Base-by-base conservation (phyloP, 2,329 filamentous ascomycete genomes). In the Ceratocystis eucalypticola region DNA sequence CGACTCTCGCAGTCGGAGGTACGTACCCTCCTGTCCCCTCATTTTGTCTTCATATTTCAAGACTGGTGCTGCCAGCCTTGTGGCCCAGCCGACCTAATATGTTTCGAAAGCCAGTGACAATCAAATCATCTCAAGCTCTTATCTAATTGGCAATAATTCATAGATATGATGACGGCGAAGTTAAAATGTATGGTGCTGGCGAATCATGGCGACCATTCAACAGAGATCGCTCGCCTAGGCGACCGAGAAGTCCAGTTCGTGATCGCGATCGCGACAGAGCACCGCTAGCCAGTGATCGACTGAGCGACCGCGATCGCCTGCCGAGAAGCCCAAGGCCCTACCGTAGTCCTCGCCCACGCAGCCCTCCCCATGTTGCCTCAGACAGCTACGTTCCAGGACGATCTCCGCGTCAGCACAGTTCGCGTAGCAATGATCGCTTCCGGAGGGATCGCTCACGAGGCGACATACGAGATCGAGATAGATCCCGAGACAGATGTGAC, bases 151-250 rank as follows among this genome's bases (percentile, higher is more conserved):
- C 25, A 20, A 50, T 65, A 17, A 57, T 25, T 46, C 45, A 57
- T 68, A 84, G 82, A 72, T 85, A 82, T 71, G 82, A 85, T 69
- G 82, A 85, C 70, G 82, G 82, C 57, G 82, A 85, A 74, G 83
- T 85, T 65, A 80, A 83, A 69, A 78, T 82, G 71, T 85, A 84
- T 72, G 82, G 82, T 64, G 83, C 83, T 12, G 82, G 82, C 67
- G 82, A 85, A 74, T 84, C 82, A 46, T 85, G 83, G 77, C 77
- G 82, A 68, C 82, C 82, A 10, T 84, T 81, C 67, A 83, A 82
- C 63, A 74, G 79, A 65, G 76, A 75, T 67, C 74, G 79, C 66
- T 81, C 80, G 33, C 71, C 71, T 17, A 70, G 74, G 59, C 71
- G 73, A 67, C 68, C 70, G 22, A 72, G 74, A 65, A 76, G 74